phyloP scores from a whole-genome alignment of 1,284 basidiomycete genomes.

The Chiua sp. region DNA sequence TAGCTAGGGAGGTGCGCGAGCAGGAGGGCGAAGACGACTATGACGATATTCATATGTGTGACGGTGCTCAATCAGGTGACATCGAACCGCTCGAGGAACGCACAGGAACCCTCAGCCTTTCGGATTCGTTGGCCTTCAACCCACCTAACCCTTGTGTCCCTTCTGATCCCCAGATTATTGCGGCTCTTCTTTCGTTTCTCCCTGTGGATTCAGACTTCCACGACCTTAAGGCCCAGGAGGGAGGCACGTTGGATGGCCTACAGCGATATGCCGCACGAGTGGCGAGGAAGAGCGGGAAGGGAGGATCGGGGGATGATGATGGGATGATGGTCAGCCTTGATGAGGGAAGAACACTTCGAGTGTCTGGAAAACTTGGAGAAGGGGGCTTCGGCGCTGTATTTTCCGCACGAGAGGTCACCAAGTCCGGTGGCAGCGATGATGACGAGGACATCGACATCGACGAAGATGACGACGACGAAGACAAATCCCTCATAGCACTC shows the following conservation, averaged over 20 bases:
- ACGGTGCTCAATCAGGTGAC: conserved; percentile 35
- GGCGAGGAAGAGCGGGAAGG: conserved; percentile 49
- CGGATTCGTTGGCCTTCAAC: conserved; percentile 69
- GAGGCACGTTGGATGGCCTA: conserved; percentile 68
- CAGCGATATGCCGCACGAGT: conserved; percentile 68
- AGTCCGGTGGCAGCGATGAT: conserved; percentile 44
- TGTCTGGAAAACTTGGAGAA: conserved; percentile 92
- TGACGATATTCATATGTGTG: conserved; percentile 25
- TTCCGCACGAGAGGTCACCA: conserved; percentile 68
- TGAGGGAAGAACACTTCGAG: conserved; percentile 66
- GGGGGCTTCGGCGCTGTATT: conserved; percentile 98
- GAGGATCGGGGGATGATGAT: conserved; percentile 45
- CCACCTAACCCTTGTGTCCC: conserved; percentile 92
- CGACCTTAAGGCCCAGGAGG: conserved; percentile 61
- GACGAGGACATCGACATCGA: conserved; percentile 60
- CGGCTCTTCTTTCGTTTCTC: conserved; percentile 70
- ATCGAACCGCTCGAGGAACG: conserved; percentile 51
- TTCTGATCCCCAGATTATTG: conserved; percentile 72
- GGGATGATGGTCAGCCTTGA: conserved; percentile 58
- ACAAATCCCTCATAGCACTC: conserved; percentile 75
- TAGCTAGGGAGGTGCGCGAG: conserved; percentile 58
- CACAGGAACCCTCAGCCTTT: conserved; percentile 64
- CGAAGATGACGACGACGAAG: conserved; percentile 62
- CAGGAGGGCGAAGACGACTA: conserved; percentile 31
- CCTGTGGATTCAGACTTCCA: conserved; percentile 69